Percentiles rank a stretch among this genome's conserved stretches.
Conservation (phyloP, 352 stramenopile species). For the Globisporangium orthogonon region DNA sequence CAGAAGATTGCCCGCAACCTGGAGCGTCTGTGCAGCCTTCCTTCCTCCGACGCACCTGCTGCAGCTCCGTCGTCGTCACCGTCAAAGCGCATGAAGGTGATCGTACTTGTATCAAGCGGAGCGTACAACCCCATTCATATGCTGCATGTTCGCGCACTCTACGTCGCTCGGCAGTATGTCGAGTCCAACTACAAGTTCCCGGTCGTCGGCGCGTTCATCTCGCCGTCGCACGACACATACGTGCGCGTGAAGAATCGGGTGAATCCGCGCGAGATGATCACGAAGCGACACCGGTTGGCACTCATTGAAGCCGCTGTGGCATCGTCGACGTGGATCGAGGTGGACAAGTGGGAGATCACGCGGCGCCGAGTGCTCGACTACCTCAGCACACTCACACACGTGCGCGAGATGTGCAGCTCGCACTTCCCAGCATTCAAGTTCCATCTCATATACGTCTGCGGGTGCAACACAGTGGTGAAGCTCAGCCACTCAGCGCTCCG, state of each 20-base stretch:
- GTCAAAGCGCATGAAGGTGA: conserved; percentile 40
- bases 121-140: conserved; percentile 80
- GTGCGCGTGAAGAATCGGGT: conserved; percentile 65
- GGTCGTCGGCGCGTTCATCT: conserved; percentile 74
- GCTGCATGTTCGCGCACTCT: conserved; percentile 70
- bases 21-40: conserved; percentile 24
- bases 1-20: conserved; percentile 67
- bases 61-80: conserved; percentile 14
- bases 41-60: neutral
- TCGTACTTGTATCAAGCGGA: conserved; percentile 67
- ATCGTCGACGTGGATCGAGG: conserved; percentile 72
- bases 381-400: conserved; percentile 63
- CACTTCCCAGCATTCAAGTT: conserved; percentile 61
- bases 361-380: conserved; percentile 67
- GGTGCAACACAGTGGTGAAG: conserved; percentile 76
- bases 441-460: conserved; percentile 72
- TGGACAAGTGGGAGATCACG: conserved; percentile 84
- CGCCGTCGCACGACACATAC: conserved; percentile 67
- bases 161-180: conserved; percentile 69
- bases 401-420: conserved; percentile 66
- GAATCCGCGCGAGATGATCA: conserved; percentile 74
- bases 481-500: conserved; percentile 59
- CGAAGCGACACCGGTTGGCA: conserved; percentile 52
- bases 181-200: conserved; percentile 77
- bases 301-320: conserved; percentile 61